Evolutionary conservation across 1,284 basidiomycete genomes (phyloP).

Genomic region (Trametes hirsuta): DNA sequence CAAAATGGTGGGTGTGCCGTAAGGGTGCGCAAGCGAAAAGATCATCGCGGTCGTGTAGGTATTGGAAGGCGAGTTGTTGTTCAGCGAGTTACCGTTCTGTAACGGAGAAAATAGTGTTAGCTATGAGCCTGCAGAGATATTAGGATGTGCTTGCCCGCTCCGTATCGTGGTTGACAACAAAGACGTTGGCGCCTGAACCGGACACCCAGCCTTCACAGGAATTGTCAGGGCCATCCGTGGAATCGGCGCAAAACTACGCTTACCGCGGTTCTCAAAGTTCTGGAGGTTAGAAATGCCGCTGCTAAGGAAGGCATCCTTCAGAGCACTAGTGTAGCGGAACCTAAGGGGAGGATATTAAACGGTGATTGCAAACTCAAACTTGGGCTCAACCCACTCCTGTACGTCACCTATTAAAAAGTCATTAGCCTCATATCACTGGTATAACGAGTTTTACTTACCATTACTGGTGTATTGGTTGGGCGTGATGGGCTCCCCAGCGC

Average conservation of each 20-base stretch:
- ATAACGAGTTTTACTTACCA: slow-evolving; percentile 37
- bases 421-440: background rate
- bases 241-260: background rate
- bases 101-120: background rate
- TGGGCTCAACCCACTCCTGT: slow-evolving; percentile 52
- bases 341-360: slow-evolving; percentile 34
- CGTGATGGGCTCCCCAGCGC: slow-evolving; percentile 53
- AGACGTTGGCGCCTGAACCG: slow-evolving; percentile 60
- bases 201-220: slow-evolving; percentile 55
- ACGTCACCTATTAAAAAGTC: slow-evolving; percentile 51
- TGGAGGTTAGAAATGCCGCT: slow-evolving; percentile 56
- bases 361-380: background rate
- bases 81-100: slow-evolving; percentile 58
- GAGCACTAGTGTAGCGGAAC: slow-evolving; percentile 61
- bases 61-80: slow-evolving; percentile 64
- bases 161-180: slow-evolving; percentile 73
- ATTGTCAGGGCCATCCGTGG: background rate
- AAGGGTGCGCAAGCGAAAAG: slow-evolving; percentile 69
- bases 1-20: slow-evolving; percentile 66
- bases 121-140: background rate
- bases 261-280: slow-evolving; percentile 58
- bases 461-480: slow-evolving; percentile 58
- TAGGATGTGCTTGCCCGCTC: slow-evolving; percentile 50
- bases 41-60: slow-evolving; percentile 62
- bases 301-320: slow-evolving; percentile 55